Evolutionary conservation across 257 asterid species (phyloP).

Genomic region (Solanum tarijense): DNA sequence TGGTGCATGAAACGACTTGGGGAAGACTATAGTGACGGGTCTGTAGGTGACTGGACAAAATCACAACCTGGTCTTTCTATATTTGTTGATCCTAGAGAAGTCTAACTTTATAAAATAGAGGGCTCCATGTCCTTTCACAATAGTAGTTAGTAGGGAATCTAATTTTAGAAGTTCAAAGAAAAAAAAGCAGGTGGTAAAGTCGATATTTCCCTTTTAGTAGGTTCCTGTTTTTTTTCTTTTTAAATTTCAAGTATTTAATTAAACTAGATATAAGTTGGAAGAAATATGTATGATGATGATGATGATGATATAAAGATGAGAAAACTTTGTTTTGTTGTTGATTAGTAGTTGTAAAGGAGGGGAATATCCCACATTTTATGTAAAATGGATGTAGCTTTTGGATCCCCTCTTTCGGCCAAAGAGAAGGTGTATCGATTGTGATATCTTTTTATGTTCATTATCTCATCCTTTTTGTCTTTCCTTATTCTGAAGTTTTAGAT

Average conservation of each 20-base stretch:
- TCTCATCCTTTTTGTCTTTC: constrained; percentile 3
- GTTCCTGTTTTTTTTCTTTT: background rate
- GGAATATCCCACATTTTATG: constrained; percentile 30
- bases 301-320: background rate
- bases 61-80: constrained; percentile 62
- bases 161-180: background rate
- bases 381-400: constrained; percentile 35
- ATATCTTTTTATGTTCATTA: background rate
- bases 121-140: background rate
- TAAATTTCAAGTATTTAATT: background rate
- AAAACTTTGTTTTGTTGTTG: constrained; percentile 27
- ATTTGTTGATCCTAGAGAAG: constrained; percentile 94
- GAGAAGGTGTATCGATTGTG: background rate
- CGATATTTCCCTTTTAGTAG: background rate
- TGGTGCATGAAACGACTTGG: constrained; percentile 85
- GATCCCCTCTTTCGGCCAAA: constrained; percentile 17
- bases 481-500: background rate
- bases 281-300: background rate
- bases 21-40: constrained; percentile 66
- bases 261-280: background rate
- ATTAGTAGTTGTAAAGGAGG: constrained; percentile 26
- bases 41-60: constrained; percentile 85
- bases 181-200: background rate
- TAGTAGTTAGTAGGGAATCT: background rate
- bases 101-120: constrained; percentile 13